A percentile compares a stretch with the other conserved stretches of the same genome.
Conservation (phyloP, 2,329 filamentous ascomycete species). For the Trichoderma lentiforme region DNA sequence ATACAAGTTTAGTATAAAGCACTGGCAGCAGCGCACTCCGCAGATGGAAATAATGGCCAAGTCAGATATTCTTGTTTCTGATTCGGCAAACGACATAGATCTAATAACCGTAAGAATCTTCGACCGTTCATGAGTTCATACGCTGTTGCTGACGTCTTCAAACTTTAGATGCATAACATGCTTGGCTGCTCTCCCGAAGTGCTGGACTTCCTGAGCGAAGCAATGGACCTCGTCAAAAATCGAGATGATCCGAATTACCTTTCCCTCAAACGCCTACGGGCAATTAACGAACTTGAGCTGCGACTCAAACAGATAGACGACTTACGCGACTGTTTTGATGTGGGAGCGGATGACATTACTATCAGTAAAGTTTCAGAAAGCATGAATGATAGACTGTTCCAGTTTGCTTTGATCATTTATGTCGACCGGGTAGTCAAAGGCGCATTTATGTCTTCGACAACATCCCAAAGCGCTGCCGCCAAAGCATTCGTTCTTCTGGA, state of each 20-base stretch:
- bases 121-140: background rate
- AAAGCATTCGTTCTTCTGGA: slow-evolving; percentile 10
- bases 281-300: slow-evolving; percentile 10
- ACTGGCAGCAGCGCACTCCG: slow-evolving; percentile 16
- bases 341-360: background rate
- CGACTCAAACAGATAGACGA: slow-evolving; percentile 8
- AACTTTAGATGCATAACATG: slow-evolving; percentile 8
- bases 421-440: slow-evolving; percentile 16
- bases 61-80: slow-evolving; percentile 8
- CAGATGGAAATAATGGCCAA: slow-evolving; percentile 14
- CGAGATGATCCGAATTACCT: slow-evolving; percentile 7
- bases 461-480: background rate
- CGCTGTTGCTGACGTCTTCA: background rate
- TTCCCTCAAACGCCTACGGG: background rate
- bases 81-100: slow-evolving; percentile 12
- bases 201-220: slow-evolving; percentile 10
- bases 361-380: background rate
- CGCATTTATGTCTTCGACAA: slow-evolving; percentile 1
- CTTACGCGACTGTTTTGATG: slow-evolving; percentile 9
- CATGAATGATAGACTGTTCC: slow-evolving; percentile 11
- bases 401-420: slow-evolving; percentile 14
- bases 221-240: slow-evolving; percentile 11
- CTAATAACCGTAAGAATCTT: background rate
- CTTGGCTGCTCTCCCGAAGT: slow-evolving; percentile 17
- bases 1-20: slow-evolving; percentile 19